phyloP scores from a whole-genome alignment of 75 land plant species.

The Larix kaempferi region DNA sequence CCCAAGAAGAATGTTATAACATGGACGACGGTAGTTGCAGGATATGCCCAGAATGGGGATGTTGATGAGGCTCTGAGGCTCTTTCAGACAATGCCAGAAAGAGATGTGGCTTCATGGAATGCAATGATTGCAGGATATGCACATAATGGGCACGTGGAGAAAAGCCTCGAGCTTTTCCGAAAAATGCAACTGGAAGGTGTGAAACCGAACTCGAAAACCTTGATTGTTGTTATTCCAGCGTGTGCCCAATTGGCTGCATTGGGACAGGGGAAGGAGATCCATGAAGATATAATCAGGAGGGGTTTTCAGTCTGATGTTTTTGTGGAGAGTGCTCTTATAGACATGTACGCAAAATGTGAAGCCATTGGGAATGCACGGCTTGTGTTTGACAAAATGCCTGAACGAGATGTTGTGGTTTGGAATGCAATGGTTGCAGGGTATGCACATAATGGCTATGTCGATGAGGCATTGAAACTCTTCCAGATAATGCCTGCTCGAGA shows the following conservation, averaged over 20 bases:
- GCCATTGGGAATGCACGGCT: background rate
- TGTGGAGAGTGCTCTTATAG: background rate
- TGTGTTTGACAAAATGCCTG: background rate
- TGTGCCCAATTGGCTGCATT: background rate
- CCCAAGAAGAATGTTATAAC: background rate
- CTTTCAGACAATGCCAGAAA: no score
- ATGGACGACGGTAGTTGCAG: conserved; percentile 2
- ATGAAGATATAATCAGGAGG: no score
- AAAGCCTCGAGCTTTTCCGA: no score
- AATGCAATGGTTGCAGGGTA: background rate
- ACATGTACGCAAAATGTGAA: background rate
- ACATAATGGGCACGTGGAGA: no score
- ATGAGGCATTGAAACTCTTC: background rate
- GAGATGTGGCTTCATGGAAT: no score
- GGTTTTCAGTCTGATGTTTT: background rate
- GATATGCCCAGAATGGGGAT: no score
- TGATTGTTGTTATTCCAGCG: background rate
- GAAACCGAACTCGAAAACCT: background rate
- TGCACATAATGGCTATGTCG: background rate
- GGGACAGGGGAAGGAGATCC: no score
- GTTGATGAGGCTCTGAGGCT: no score
- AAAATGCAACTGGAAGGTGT: no score
- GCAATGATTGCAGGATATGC: no score
- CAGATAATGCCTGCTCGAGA: background rate
- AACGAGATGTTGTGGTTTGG: background rate